A percentile compares a stretch with the other conserved stretches of the same genome.
These are phyloP conservation scores for Aspergillus tamarii DNA, from an alignment of 2,329 filamentous ascomycete species.

Conservation along the genomic window DNA sequence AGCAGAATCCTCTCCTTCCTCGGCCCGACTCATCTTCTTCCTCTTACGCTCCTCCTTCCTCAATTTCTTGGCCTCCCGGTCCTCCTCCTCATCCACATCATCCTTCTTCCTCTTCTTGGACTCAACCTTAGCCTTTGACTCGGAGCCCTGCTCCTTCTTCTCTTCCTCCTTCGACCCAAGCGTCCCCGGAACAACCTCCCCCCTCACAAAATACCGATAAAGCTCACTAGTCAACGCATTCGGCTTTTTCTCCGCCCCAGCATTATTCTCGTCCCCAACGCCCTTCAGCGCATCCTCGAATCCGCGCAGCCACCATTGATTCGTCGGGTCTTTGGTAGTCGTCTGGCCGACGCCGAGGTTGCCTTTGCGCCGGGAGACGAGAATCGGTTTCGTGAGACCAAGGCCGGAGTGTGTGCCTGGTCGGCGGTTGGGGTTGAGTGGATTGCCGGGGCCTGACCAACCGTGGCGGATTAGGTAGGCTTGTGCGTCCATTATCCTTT, in stretches of 20 bases:
- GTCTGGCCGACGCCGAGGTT: slow-evolving; percentile 81
- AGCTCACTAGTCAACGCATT: slow-evolving; percentile 57
- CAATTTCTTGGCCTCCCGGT: slow-evolving; percentile 40
- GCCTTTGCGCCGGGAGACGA: slow-evolving; percentile 81
- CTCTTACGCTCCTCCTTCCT: slow-evolving; percentile 25
- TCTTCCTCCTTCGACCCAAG: slow-evolving; percentile 23
- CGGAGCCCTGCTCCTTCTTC: slow-evolving; percentile 10
- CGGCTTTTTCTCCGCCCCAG: slow-evolving; percentile 56
- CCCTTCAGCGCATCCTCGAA: slow-evolving; percentile 89
- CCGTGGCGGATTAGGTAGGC: slow-evolving; percentile 83
- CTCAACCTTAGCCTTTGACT: slow-evolving; percentile 11
- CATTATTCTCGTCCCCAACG: slow-evolving; percentile 63
- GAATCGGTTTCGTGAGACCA: slow-evolving; percentile 80
- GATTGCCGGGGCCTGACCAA: slow-evolving; percentile 87
- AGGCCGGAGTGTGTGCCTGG: slow-evolving; percentile 62
- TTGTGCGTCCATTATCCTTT: slow-evolving; percentile 74
- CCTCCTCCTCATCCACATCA: slow-evolving; percentile 32
- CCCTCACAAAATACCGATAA: slow-evolving; percentile 83
- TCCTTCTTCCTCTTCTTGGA: slow-evolving; percentile 40
- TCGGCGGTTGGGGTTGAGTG: slow-evolving; percentile 69
- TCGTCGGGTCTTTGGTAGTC: slow-evolving; percentile 62
- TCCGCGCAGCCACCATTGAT: slow-evolving; percentile 97
- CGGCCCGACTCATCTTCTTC: slow-evolving; percentile 14
- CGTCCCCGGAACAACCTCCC: slow-evolving; percentile 76
- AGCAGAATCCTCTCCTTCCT: slow-evolving; percentile 18